Percentiles rank a stretch among this genome's conserved stretches.
Evolutionary conservation across 192 early-diverging fungal species (phyloP).

Genomic region (Umbelopsis sp.): DNA sequence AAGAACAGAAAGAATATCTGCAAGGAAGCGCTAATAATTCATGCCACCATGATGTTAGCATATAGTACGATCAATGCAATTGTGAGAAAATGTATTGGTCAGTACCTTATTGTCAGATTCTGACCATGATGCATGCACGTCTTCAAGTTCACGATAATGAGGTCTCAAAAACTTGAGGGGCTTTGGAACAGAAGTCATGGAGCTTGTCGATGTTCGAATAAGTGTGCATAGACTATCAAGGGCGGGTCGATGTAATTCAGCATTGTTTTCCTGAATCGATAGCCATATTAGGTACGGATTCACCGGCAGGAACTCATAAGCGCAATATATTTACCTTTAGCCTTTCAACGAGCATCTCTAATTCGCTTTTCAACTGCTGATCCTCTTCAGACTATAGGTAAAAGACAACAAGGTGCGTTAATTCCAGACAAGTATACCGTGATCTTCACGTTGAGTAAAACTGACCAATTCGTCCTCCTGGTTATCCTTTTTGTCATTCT

Average conservation of each 20-base stretch:
- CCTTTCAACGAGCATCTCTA: constrained; percentile 93
- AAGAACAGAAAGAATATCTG: constrained; percentile 95
- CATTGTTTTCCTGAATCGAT: constrained; percentile 63
- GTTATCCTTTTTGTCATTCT: constrained; percentile 43
- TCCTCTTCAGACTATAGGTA: constrained; percentile 92
- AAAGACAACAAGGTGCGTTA: background rate
- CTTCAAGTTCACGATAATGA: constrained; percentile 74
- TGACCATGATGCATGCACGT: constrained; percentile 77
- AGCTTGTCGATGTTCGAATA: constrained; percentile 93
- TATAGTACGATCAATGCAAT: constrained; percentile 2
- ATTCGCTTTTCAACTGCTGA: constrained; percentile 87
- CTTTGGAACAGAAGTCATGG: constrained; percentile 99
- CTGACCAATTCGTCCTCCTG: constrained; percentile 47
- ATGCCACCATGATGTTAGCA: background rate
- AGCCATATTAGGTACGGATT: background rate
- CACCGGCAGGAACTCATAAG: background rate
- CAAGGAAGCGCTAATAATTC: constrained; percentile 61
- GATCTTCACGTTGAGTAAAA: background rate
- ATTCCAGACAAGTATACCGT: background rate
- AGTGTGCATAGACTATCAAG: constrained; percentile 86
- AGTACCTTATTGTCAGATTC: constrained; percentile 73
- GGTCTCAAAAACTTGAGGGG: constrained; percentile 95
- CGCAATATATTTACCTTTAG: constrained; percentile 65
- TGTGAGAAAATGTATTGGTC: background rate
- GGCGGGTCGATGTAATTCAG: constrained; percentile 78